phyloP scores from a whole-genome alignment of 2,329 filamentous ascomycete species.

The Trichophyton schoenleinii region DNA sequence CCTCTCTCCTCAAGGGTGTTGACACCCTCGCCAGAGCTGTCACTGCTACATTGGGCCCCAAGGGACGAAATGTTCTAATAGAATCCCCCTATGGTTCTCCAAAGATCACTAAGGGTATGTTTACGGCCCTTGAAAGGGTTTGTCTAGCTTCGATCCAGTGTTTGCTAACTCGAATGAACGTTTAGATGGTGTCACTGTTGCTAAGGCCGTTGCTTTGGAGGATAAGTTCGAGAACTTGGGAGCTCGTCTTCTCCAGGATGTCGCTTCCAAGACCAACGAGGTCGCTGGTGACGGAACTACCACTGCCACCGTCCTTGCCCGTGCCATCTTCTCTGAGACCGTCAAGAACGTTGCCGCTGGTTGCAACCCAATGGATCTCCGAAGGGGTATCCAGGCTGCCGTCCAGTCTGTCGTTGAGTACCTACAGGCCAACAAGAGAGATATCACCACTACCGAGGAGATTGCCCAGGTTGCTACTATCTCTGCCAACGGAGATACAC shows the following conservation, averaged over 20 bases:
- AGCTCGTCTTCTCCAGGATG: constrained; percentile 90
- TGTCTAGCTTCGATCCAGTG: not conserved
- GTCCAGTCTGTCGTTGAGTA: constrained; percentile 91
- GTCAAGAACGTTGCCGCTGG: constrained; percentile 99
- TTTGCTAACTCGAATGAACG: constrained; percentile 4
- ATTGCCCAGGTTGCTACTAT: constrained; percentile 98
- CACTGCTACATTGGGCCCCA: constrained; percentile 88
- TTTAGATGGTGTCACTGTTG: constrained; percentile 74
- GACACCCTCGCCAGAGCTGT: constrained; percentile 95
- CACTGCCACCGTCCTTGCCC: constrained; percentile 90
- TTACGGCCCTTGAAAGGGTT: not conserved
- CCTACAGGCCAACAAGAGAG: constrained; percentile 89
- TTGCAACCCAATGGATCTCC: constrained; percentile 99
- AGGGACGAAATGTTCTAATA: constrained; percentile 96
- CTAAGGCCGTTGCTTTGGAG: constrained; percentile 80
- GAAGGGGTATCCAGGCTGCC: constrained; percentile 90
- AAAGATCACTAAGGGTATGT: constrained; percentile 96
- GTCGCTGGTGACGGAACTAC: constrained; percentile 97
- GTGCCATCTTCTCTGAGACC: constrained; percentile 98
- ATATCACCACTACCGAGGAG: constrained; percentile 95
- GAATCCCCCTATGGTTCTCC: constrained; percentile 97
- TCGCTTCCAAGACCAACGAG: constrained; percentile 99
- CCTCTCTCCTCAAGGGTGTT: constrained; percentile 79
- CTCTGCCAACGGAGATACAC: constrained; percentile 88
- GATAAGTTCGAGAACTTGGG: constrained; percentile 99